Evolutionary conservation across 441 rosid genomes (phyloP), one percentile per base, ranked within the genome.

Genomic region (Adansonia gregorii): DNA sequence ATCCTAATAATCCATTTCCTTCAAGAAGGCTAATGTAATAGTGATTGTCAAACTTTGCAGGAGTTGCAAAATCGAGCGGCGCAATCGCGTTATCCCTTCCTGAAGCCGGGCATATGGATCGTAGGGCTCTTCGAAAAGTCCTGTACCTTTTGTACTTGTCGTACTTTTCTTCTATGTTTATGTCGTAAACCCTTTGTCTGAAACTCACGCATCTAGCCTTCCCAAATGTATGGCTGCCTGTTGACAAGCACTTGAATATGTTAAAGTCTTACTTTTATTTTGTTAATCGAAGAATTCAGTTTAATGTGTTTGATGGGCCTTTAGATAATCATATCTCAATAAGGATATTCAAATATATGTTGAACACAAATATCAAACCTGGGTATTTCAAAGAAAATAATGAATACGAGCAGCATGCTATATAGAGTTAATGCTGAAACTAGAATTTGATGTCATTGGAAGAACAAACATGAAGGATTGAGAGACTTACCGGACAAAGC

Each of bases 151-250:
- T 82, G 86, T 82, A 89, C 71, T 76, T 84, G 49, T 91, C 93
- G 2, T 84, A 45, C 8, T 81, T 77, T 78, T 89, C 88, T 67
- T 82, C 82, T 2, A 46, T 5, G 72, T 75, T 87, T 39, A 82
- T 79, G 22, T 89, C 83, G 54, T 85, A 81, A 0, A 84, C 82
- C 1, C 97, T 84, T 81, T 92, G 89, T 84, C 89, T 89, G 83
- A 94, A 90, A 86, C 92, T 94, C 67, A 83, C 4, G 83, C 95
- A 93, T 81, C 92, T 89, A 58, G 97, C 97, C 67, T 82, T 85
- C 11, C 98, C 96, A 74, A 94, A 77, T 9, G 95, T 94, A 72
- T 93, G 98, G 74, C 93, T 85, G 0, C 97, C 89, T 88, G 79
- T 74, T 64, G 0, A 73, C 48, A 67, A 24, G 54, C 45, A 61